Conservation (phyloP, 148 eudicot genomes). For the Vaccinium macrocarpon region DNA sequence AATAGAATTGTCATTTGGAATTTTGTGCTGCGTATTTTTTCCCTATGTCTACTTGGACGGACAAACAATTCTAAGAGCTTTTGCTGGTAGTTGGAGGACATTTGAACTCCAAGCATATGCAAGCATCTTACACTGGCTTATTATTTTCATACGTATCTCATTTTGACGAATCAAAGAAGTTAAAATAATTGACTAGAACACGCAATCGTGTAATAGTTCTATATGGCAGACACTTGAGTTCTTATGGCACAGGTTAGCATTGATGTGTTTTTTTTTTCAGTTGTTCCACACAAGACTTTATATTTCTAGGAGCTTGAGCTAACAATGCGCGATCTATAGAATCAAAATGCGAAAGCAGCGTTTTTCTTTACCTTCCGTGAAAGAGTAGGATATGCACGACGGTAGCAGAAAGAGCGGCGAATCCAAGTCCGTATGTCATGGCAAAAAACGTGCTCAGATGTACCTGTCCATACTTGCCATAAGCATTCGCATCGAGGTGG, state of each 20-base stretch:
- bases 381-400: slow-evolving; percentile 55
- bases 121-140: too few species aligned
- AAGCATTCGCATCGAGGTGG: slow-evolving; percentile 46
- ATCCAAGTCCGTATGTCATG: slow-evolving; percentile 66
- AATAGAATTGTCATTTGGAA: too few species aligned
- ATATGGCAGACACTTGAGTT: too few species aligned
- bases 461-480: slow-evolving; percentile 43
- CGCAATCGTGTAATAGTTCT: too few species aligned
- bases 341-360: neutral
- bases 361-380: slow-evolving; percentile 49
- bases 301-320: neutral
- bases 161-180: neutral
- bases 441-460: slow-evolving; percentile 65
- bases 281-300: neutral
- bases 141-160: too few species aligned
- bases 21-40: too few species aligned
- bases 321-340: neutral
- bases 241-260: neutral
- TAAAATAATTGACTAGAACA: too few species aligned
- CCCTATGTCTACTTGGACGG: too few species aligned
- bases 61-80: neutral
- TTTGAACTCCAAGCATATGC: too few species aligned
- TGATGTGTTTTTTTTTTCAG: neutral
- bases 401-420: slow-evolving; percentile 69
- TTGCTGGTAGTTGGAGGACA: neutral